Base-by-base conservation (phyloP, 257 asterid genomes). In the Galeopsis tetrahit region DNA sequence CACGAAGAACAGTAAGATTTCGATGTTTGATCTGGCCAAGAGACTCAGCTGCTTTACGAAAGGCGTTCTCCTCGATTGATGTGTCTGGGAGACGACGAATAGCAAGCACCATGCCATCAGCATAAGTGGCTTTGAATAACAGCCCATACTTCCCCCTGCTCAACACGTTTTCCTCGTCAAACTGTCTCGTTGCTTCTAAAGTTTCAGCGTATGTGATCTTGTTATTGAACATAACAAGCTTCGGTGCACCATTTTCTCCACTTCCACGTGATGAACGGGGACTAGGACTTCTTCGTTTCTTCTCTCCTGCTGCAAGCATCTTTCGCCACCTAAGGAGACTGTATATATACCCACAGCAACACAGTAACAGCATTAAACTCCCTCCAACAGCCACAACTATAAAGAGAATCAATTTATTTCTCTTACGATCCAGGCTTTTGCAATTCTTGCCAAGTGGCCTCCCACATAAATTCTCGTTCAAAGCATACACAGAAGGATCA, bases 61-160 rank as follows among this genome's bases (percentile, higher is more conserved):
- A 91, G 33, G 78, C 78, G 84, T 77, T 84, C 75, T 79, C 91
- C 43, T 77, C 85, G 13, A 86, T 85, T 21, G 95, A 87, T 10
- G 88, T 38, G 68, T 87, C 85, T 3, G 95, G 95, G 34, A 91
- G 96, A 0, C 93, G 79, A 13, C 93, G 91, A 8, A 91, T 82
- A 0, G 97, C 92, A 17, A 91, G 93, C 49, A 91, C 96, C 96
- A 89, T 87, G n/a, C 97, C 97, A 71, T 91, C 97, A 1, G 83
- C 87, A 68, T 83, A 91, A 13, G 84, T 83, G 52, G 96, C 93
- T 61, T 91, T 91, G 80, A 84, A 91, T 7, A 91, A 17, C 0
- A 91, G 71, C 4, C 97, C 97, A 48, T 83, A 88, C 31, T 83
- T 83, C 5, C 92, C 88, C 56, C 97, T 82, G 78, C 90, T 91